Conservation (phyloP, 441 rosid species). For the Gossypium davidsonii region DNA sequence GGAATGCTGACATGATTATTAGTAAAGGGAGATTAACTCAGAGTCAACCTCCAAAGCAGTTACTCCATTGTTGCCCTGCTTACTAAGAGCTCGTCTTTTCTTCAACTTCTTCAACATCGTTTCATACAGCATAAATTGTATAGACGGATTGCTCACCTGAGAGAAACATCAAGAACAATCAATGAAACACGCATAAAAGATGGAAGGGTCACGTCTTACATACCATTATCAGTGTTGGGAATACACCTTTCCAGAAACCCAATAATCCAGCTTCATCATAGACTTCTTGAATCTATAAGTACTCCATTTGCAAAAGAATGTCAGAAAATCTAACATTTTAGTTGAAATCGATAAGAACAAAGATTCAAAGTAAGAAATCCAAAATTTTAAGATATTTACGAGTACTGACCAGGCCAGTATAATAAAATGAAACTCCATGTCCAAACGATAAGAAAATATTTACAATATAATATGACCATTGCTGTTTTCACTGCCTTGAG, state of each 20-base stretch:
- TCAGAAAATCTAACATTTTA: not conserved
- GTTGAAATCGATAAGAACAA: constrained; percentile 12
- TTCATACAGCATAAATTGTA: constrained; percentile 93
- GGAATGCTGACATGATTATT: not conserved
- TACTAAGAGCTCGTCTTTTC: constrained; percentile 38
- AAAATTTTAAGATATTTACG: not conserved
- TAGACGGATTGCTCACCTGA: constrained; percentile 94
- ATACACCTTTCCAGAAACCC: constrained; percentile 95
- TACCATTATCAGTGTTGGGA: constrained; percentile 95
- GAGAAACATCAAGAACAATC: constrained; percentile 23
- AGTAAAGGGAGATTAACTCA: not conserved
- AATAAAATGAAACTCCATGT: not conserved
- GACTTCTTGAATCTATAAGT: constrained; percentile 69
- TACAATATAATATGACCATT: not conserved
- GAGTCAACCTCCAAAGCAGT: constrained; percentile 74
- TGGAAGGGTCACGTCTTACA: constrained; percentile 25
- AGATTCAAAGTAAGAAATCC: not conserved
- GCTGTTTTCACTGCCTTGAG: not conserved
- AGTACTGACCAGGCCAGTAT: not conserved
- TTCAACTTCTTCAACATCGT: constrained; percentile 79
- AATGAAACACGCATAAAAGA: constrained; percentile 21
- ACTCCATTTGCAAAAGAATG: constrained; percentile 14
- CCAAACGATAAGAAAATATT: not conserved
- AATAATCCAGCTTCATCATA: constrained; percentile 71
- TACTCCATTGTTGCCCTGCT: constrained; percentile 46